Evolutionary conservation across 2,329 filamentous ascomycete species (phyloP).

Genomic region (Microcyclosporella mali): DNA sequence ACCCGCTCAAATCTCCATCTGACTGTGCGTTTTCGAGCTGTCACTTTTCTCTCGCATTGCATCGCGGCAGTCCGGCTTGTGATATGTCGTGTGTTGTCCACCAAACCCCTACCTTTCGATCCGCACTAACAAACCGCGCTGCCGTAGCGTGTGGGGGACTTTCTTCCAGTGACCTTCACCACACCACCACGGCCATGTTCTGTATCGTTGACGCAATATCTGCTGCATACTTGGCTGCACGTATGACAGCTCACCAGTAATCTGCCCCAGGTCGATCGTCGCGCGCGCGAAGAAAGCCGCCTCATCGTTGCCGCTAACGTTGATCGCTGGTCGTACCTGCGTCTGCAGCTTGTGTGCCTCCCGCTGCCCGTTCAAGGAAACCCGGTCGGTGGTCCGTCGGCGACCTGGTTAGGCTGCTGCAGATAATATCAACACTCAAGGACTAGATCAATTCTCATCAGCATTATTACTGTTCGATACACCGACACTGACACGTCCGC

Average conservation of each 20-base stretch:
- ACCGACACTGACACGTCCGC: too few species aligned
- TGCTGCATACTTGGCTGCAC: constrained; percentile 13
- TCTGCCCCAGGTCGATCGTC: constrained; percentile 7
- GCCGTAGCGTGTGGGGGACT: constrained; percentile 13
- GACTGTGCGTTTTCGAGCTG: constrained; percentile 12
- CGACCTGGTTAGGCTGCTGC: constrained; percentile 16
- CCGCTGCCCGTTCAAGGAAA: constrained; percentile 12
- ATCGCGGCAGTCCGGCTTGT: neutral
- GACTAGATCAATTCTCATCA: too few species aligned
- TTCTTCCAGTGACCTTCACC: too few species aligned
- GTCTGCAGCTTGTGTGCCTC: constrained; percentile 10
- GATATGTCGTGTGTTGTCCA: neutral
- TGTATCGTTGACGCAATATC: constrained; percentile 14
- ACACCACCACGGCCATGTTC: constrained; percentile 1
- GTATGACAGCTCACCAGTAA: constrained; percentile 18
- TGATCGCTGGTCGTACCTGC: constrained; percentile 21
- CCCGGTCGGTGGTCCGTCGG: constrained; percentile 17
- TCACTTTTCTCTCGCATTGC: constrained; percentile 13
- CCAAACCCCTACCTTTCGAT: constrained; percentile 1
- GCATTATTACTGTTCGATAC: too few species aligned
- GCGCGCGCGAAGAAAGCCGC: constrained; percentile 9
- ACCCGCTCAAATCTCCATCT: constrained; percentile 5
- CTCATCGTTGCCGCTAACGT: constrained; percentile 11
- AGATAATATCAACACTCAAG: too few species aligned
- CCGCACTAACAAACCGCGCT: constrained; percentile 6